Evolutionary conservation across 2,329 filamentous ascomycete species (phyloP).

Genomic region (Lasiodiplodia sp.): DNA sequence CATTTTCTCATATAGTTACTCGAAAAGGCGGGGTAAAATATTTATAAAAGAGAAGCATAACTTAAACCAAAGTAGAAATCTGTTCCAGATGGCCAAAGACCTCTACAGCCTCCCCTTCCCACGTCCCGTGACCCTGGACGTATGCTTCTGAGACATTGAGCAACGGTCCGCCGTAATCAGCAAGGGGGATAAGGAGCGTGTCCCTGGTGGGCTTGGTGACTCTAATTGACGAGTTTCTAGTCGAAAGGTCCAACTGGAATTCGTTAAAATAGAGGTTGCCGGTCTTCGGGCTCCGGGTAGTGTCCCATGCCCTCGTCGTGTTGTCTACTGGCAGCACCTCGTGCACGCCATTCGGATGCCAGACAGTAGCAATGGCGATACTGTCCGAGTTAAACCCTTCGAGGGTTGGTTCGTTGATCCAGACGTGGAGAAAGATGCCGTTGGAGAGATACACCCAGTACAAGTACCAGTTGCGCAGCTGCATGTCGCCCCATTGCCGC

Average conservation of each 20-base stretch:
- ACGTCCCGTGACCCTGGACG: neutral
- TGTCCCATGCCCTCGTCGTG: neutral
- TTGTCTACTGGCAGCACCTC: neutral
- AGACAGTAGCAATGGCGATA: neutral
- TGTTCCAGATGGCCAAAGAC: neutral
- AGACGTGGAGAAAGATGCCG: neutral
- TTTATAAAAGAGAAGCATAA: neutral
- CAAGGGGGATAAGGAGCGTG: neutral
- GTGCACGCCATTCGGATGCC: neutral
- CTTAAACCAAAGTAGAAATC: neutral
- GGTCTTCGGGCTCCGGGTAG: neutral
- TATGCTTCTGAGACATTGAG: neutral
- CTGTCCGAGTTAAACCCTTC: neutral
- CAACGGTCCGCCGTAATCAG: neutral
- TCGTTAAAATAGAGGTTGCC: slow-evolving; percentile 1
- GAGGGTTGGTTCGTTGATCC: neutral
- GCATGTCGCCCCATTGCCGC: neutral
- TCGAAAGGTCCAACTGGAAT: neutral
- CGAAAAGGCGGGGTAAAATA: too few relatives aligned
- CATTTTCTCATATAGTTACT: too few relatives aligned
- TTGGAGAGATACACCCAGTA: slow-evolving; percentile 1
- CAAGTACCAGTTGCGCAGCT: slow-evolving; percentile 5
- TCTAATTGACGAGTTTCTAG: neutral
- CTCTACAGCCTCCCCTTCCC: neutral
- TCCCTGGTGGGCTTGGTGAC: neutral